These are phyloP conservation scores for Fusarium mangiferae DNA, from an alignment of 2,329 filamentous ascomycete species.

Conservation along the genomic window DNA sequence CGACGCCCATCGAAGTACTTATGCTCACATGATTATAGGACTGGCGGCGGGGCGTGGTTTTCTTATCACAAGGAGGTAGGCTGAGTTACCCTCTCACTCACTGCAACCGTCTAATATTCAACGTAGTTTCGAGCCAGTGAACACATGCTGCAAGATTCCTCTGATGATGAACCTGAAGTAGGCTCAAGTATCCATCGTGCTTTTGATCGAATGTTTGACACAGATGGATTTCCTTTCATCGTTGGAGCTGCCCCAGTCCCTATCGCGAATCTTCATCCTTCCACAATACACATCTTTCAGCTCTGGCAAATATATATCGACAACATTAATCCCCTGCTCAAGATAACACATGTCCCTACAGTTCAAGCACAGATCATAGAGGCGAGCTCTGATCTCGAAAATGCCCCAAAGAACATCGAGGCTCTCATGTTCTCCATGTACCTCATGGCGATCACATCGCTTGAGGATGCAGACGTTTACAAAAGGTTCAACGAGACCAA, in stretches of 20 bases:
- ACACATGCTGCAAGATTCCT: conserved; percentile 62
- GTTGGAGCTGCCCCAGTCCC: conserved; percentile 57
- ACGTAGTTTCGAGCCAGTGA: conserved; percentile 62
- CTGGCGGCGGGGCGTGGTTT: conserved; percentile 54
- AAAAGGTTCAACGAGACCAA: conserved; percentile 65
- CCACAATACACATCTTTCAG: conserved; percentile 68
- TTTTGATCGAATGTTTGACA: conserved; percentile 68
- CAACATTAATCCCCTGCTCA: conserved; percentile 75
- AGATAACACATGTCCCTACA: conserved; percentile 74
- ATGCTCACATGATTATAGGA: conserved; percentile 25
- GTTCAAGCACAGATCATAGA: conserved; percentile 73
- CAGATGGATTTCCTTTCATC: conserved; percentile 68
- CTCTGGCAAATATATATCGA: conserved; percentile 77
- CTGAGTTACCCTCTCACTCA: background rate
- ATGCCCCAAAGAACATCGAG: conserved; percentile 67
- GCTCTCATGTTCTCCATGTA: conserved; percentile 76
- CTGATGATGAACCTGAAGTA: conserved; percentile 66
- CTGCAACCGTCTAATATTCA: conserved; percentile 13
- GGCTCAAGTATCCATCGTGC: conserved; percentile 66
- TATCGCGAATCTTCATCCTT: conserved; percentile 62
- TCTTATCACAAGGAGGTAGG: conserved; percentile 63
- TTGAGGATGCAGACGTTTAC: conserved; percentile 66
- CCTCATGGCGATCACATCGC: conserved; percentile 66
- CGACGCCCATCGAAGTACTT: background rate
- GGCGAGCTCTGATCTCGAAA: conserved; percentile 65